Conservation (phyloP, 2,329 filamentous ascomycete genomes). For the Fusarium sp. region DNA sequence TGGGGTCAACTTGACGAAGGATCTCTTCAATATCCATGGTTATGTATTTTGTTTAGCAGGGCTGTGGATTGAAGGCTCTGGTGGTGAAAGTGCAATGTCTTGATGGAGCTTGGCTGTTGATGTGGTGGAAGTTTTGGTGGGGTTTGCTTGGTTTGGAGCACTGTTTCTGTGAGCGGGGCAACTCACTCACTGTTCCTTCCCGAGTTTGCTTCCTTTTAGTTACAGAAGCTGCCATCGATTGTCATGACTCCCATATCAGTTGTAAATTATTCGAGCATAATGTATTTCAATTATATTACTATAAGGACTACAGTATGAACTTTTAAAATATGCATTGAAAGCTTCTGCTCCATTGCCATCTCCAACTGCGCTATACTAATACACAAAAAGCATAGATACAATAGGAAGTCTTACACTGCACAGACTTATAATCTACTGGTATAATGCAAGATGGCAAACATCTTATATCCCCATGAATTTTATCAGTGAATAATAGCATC, state of each 20-base stretch:
- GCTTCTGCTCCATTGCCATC: neutral
- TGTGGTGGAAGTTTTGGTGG: slow-evolving; percentile 25
- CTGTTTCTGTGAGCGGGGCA: slow-evolving; percentile 28
- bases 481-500: too few relatives aligned
- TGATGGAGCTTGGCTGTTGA: neutral
- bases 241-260: neutral
- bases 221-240: neutral
- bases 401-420: neutral
- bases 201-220: neutral
- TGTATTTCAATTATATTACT: neutral
- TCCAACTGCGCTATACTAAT: neutral
- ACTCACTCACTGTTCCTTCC: slow-evolving; percentile 3
- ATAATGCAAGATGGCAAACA: neutral
- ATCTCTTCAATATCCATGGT: slow-evolving; percentile 85
- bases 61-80: neutral
- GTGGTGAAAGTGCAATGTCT: neutral
- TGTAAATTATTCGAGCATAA: neutral
- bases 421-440: neutral
- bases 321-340: neutral
- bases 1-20: slow-evolving; percentile 76
- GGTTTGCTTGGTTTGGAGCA: slow-evolving; percentile 12
- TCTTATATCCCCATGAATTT: neutral
- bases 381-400: neutral
- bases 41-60: too few relatives aligned
- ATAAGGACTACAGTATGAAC: neutral